Conservation (phyloP, 345 rosid species). For the Eutrema yunnanense region DNA sequence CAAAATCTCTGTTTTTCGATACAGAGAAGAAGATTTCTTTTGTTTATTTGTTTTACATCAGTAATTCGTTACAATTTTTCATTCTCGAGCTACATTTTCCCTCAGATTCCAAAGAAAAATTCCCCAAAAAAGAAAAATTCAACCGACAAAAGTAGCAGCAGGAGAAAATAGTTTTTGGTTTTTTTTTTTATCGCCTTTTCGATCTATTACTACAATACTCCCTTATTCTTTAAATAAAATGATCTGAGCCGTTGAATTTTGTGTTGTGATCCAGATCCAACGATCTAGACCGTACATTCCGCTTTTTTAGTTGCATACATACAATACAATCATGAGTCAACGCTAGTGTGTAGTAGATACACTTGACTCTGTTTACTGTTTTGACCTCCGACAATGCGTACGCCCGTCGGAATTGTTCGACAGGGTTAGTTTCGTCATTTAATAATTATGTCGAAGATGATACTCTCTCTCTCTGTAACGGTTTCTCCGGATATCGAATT, state of each 20-base stretch:
- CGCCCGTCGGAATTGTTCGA: background rate
- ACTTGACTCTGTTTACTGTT: constrained; percentile 27
- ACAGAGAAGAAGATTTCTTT: background rate
- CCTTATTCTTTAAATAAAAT: background rate
- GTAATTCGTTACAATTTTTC: background rate
- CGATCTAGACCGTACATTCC: constrained; percentile 55
- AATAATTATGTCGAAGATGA: background rate
- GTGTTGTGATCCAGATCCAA: constrained; percentile 45
- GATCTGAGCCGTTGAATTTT: constrained; percentile 40
- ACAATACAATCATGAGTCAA: constrained; percentile 6
- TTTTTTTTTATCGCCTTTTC: background rate
- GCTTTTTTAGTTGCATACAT: constrained; percentile 23
- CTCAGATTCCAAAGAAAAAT: background rate
- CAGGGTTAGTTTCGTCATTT: constrained; percentile 16
- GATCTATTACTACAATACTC: background rate
- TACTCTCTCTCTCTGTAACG: constrained; percentile 22
- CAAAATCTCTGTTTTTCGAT: background rate
- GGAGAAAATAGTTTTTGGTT: background rate
- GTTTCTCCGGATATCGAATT: constrained; percentile 30
- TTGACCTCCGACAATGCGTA: constrained; percentile 8
- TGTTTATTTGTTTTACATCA: background rate
- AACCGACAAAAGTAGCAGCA: constrained; percentile 23
- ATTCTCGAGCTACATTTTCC: constrained; percentile 8
- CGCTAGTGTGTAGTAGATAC: background rate
- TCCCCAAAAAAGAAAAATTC: background rate